Evolutionary conservation across 805 yeast genomes (phyloP), one percentile per base, ranked within the genome.

Genomic region (Phaffomyces thermotolerans): DNA sequence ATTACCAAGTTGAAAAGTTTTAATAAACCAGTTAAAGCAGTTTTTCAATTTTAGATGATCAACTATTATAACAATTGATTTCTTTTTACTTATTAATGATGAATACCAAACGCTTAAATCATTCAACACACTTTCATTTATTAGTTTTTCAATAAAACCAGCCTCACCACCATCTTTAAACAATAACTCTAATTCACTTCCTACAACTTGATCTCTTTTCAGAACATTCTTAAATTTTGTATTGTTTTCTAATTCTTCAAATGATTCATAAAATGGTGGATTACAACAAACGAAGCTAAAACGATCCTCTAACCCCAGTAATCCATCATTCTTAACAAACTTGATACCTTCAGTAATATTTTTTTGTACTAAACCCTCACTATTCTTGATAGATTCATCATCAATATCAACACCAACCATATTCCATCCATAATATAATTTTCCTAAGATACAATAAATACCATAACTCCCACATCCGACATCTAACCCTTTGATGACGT

Each of bases 391-490:
- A 0, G 75, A 60, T 8, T 42, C 50, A 1, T 39, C 33, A 46
- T 71, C 72, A 23, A 71, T 63, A 40, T 76, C 80, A 7, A 72
- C 66, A 5, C 69, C 78, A 12, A 56, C 33, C 47, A 72, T 63
- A 6, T 43, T n/a, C 63, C 62, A 54, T 6, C 39, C 43, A 23
- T 43, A 52, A 13, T 57, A 22, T 15, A 50, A 47, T 24, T 58
- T 45, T 7, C 63, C 73, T 29, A 76, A 46, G 1, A 75, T 43
- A 3, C 77, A 69, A 52, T 75, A 75, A 1, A 75, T 68, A 4
- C 71, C 71, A 34, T 68, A 59, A 20, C 71, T 68, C 1, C 81
- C 79, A 0, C 75, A 69, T 1, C 81, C 81, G 15, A 73, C 59
- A 47, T 73, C 78, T n/a, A 71, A 40, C 1, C 67, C 71, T 15